Base-by-base conservation (phyloP, 2,329 filamentous ascomycete genomes). In the Ceratocystis diversiconidia region DNA sequence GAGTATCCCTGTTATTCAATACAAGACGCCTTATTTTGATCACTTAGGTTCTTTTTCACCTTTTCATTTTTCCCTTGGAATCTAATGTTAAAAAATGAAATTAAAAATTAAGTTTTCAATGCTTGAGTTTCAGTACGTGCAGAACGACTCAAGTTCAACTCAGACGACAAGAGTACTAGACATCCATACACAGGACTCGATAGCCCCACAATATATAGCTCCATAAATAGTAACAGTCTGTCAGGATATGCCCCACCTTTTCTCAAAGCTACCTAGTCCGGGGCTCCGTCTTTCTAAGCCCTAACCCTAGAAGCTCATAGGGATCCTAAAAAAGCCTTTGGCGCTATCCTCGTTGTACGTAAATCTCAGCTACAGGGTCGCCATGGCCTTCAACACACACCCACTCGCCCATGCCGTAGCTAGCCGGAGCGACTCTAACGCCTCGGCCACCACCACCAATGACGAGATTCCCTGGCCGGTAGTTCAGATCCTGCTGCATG, bases 381-480 rank as follows among this genome's bases (percentile, higher is more conserved):
- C 86, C 88, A 55, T 82, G 76, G 30, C 86, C 79, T n/a, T 78
- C 78, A 1, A 85, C 77, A 64, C 86, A 82, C 3, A 81, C 78
- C 89, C 89, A 92, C 15, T 88, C 81, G 0, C 89, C 89, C 63
- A 85, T 89, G 0, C 87, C 88, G 66, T 81, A 74, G 32, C 84
- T 74, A 5, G 79, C 71, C 0, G 86, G 84, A 1, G 89, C 89
- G 7, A 70, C 75, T 30, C 82, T 79, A 1, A 84, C 78, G 0
- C 89, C 89, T 36, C 89, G 78, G 0, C 89, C 89, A 17, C 89
- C 89, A 0, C 89, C 89, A 0, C 89, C 89, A 2, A 92, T 75
- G 68, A 94, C 90, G 64, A 94, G 73, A 68, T 94, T 94, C 0
- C 89, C 89, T 0, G 89, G 89, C 0, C 89, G 79, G 71, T 92